These are phyloP conservation scores for Daedaleopsis nitida DNA, from an alignment of 768 basidiomycete genomes.

Conservation along the genomic window DNA sequence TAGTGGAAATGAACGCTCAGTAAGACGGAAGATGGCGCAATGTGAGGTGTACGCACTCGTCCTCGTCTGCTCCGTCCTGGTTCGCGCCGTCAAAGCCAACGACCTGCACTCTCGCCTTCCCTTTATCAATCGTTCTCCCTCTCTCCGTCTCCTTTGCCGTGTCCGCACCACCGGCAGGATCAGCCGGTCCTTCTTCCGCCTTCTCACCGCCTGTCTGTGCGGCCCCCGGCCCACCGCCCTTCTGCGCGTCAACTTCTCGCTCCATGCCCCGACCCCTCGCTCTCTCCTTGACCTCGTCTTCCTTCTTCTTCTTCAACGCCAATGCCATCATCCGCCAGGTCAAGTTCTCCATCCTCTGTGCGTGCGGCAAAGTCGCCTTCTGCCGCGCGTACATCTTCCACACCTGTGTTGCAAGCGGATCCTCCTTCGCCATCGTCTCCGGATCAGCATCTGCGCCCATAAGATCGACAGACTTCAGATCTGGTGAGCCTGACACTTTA, in stretches of 20 bases:
- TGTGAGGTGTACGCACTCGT: conserved; percentile 59
- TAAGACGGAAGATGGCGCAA: conserved; percentile 21
- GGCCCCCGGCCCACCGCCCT: conserved; percentile 1
- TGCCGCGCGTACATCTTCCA: conserved; percentile 96
- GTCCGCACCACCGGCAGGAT: not conserved
- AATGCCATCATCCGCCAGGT: conserved; percentile 99
- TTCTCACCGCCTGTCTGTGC: conserved; percentile 2
- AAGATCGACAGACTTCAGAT: conserved; percentile 49
- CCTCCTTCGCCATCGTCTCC: conserved; percentile 73
- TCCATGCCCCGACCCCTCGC: conserved; percentile 26
- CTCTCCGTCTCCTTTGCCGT: conserved; percentile 47
- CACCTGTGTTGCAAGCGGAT: conserved; percentile 92
- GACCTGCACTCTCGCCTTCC: conserved; percentile 75
- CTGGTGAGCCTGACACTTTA: conserved; percentile 67
- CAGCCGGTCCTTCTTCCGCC: conserved; percentile 11
- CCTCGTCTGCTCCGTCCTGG: conserved; percentile 70
- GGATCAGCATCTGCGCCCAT: conserved; percentile 53
- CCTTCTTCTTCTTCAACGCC: conserved; percentile 86
- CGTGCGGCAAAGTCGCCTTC: conserved; percentile 87
- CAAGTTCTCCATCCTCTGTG: conserved; percentile 95
- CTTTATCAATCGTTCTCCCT: conserved; percentile 79
- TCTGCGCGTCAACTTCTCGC: conserved; percentile 16
- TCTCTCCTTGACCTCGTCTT: conserved; percentile 48
- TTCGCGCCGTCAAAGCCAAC: conserved; percentile 80
- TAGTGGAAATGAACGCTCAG: conserved; percentile 20